These are phyloP conservation scores for Psidium friedrichsthalianum DNA, from an alignment of 345 rosid genomes.

Conservation along the genomic window DNA sequence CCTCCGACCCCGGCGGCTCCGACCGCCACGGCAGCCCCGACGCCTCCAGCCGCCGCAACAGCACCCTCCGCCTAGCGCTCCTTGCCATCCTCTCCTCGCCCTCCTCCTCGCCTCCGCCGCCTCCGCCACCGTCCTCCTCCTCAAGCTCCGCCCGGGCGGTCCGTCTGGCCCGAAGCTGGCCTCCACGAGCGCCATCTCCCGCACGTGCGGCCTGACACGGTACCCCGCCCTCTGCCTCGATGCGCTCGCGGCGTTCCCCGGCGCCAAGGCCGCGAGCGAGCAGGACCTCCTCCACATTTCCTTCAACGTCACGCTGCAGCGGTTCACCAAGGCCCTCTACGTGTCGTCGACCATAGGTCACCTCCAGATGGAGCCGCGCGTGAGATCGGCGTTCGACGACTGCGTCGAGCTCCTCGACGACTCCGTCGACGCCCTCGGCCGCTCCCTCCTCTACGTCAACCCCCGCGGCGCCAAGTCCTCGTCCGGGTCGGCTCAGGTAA, in stretches of 20 bases:
- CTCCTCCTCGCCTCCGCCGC: constrained; percentile 53
- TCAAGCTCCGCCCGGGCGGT: constrained; percentile 8
- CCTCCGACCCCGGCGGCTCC: constrained; percentile 5
- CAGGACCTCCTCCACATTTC: constrained; percentile 85
- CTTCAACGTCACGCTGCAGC: constrained; percentile 85
- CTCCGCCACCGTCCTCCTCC: constrained; percentile 27
- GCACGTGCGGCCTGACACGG: constrained; percentile 51
- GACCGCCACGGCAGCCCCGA: background rate
- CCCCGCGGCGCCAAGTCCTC: constrained; percentile 4
- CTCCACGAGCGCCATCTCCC: constrained; percentile 73
- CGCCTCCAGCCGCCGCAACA: background rate
- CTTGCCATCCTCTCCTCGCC: constrained; percentile 28
- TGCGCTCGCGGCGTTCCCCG: constrained; percentile 66
- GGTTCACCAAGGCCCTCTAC: constrained; percentile 69
- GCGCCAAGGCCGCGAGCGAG: constrained; percentile 39
- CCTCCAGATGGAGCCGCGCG: constrained; percentile 48
- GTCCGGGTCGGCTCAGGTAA: background rate
- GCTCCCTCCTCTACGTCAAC: constrained; percentile 44
- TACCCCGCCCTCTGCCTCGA: constrained; percentile 56
- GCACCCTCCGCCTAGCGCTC: constrained; percentile 27
- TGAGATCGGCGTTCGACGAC: constrained; percentile 68
- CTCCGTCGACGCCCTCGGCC: constrained; percentile 66
- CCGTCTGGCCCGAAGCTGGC: background rate
- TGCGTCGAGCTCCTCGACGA: constrained; percentile 90
- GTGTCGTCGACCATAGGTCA: constrained; percentile 32